Evolutionary conservation across 202 grass and related monocot genomes (phyloP), one percentile per base, ranked within the genome.

Genomic region (Cymbopogon flexuosus): DNA sequence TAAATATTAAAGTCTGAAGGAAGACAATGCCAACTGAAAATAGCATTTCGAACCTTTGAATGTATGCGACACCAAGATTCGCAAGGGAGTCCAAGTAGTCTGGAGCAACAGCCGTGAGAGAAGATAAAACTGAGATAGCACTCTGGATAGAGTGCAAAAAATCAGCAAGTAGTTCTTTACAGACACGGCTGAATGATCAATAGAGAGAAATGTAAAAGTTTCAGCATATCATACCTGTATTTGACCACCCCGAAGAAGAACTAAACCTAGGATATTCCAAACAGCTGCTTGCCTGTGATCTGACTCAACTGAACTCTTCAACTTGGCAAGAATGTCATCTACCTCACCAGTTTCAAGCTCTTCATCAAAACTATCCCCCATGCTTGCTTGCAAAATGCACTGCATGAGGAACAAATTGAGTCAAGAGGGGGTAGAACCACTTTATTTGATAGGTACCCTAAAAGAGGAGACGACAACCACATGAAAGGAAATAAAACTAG

Each of bases 211-310:
- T 42, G 21, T 16, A 87, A 46, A 12, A 84, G 5, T 19, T 77
- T 42, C 24, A 68, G 83, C 15, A 36, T 47, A 30, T 59, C 16
- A 47, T 79, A 99, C 96, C 87, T 99, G 86, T 76, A 95, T 76
- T 70, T 90, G 96, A 31, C 92, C 89, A 72, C 79, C 83, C 61
- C 90, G 91, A 79, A 99, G 92, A 86, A 98, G 92, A 80, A 99
- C 89, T 85, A 90, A 77, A 73, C 96, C 96, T 43, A 99, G 88
- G 65, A 88, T 91, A 84, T 95, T 98, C 96, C 96, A 98, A 86
- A 98, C 92, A 87, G 96, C 89, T 83, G 96, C 96, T 42, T 95
- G 96, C 78, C 86, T 99, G 35, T 84, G 81, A 87, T 99, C 96
- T 70, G 85, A 92, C 84, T 99, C 84, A 73, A 99, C 83, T 27